phyloP scores from a whole-genome alignment of 352 stramenopile genomes.

The Pythium biforme region DNA sequence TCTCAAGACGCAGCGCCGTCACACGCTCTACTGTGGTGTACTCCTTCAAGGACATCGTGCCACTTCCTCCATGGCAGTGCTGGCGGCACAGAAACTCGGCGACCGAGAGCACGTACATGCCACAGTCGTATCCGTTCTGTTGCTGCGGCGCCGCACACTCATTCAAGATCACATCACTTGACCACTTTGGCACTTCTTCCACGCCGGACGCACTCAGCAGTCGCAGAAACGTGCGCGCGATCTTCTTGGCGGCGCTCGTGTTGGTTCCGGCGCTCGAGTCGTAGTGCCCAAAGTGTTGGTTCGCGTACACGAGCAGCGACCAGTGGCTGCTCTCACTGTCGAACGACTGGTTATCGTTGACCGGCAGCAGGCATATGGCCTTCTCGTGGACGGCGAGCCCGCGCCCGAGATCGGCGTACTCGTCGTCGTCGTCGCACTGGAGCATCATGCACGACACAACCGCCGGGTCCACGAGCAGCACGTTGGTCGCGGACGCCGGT shows the following conservation, averaged over 20 bases:
- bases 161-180: conserved; percentile 17
- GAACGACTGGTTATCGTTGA: conserved; percentile 68
- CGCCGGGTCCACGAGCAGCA: conserved; percentile 73
- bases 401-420: conserved; percentile 56
- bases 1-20: conserved; percentile 43
- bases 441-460: conserved; percentile 81
- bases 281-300: conserved; percentile 52
- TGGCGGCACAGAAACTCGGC: conserved; percentile 59
- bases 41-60: conserved; percentile 26
- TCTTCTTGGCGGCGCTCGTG: conserved; percentile 38
- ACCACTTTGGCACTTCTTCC: conserved; percentile 6
- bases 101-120: conserved; percentile 70
- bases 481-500: conserved; percentile 16
- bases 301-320: conserved; percentile 62
- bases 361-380: conserved; percentile 55
- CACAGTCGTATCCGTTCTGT: conserved; percentile 78
- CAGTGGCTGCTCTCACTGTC: conserved; percentile 64
- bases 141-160: conserved; percentile 58
- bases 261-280: conserved; percentile 76
- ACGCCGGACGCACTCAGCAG: conserved; percentile 30
- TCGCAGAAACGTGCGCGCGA: conserved; percentile 41
- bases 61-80: conserved; percentile 10
- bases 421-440: conserved; percentile 82
- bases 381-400: conserved; percentile 42
- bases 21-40: conserved; percentile 55